These are phyloP conservation scores for Kuraishia hungarica DNA, from an alignment of 805 yeast species.

Conservation along the genomic window DNA sequence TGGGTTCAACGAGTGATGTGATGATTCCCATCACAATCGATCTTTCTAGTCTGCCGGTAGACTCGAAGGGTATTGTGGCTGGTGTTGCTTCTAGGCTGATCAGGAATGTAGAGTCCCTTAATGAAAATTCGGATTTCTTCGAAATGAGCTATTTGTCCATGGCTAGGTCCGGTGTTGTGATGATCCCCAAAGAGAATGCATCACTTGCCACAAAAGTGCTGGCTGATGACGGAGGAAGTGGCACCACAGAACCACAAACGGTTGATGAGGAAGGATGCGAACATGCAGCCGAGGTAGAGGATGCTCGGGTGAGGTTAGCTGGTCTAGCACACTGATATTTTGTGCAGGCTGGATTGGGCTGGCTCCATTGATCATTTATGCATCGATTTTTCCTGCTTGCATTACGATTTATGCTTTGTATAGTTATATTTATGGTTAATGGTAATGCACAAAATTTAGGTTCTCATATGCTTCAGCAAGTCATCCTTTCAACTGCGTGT, in stretches of 20 bases:
- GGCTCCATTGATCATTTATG: no score
- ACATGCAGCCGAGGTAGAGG: background rate
- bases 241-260: background rate
- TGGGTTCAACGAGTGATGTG: constrained; percentile 50
- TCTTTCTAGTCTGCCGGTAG: constrained; percentile 42
- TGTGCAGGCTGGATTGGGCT: background rate
- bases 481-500: background rate
- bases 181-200: constrained; percentile 46
- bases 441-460: background rate
- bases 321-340: background rate
- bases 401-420: background rate
- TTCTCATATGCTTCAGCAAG: background rate
- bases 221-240: background rate
- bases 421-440: no score
- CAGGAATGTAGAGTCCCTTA: constrained; percentile 15
- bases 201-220: background rate
- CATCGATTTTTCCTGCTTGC: no score
- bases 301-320: background rate
- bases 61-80: constrained; percentile 59
- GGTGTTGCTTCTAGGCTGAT: constrained; percentile 48
- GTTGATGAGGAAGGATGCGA: background rate
- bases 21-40: constrained; percentile 51
- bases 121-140: constrained; percentile 17
- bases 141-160: constrained; percentile 55
- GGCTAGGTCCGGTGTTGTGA: constrained; percentile 50